Evolutionary conservation across 2,329 filamentous ascomycete species (phyloP).

Genomic region (Cladosporium cucumerinum): DNA sequence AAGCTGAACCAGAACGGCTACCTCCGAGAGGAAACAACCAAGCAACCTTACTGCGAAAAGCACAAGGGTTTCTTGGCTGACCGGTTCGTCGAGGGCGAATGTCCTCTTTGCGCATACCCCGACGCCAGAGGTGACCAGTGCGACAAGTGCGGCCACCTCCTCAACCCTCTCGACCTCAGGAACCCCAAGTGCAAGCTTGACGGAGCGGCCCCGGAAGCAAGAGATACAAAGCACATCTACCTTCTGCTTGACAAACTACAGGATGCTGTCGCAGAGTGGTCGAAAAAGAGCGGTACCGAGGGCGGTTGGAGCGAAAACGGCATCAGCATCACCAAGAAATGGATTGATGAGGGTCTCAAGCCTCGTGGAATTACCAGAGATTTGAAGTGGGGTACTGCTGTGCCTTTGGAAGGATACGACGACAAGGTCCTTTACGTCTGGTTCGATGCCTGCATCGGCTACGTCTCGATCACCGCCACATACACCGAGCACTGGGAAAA

Average conservation of each 20-base stretch:
- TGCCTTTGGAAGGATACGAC: slow-evolving; percentile 60
- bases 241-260: slow-evolving; percentile 82
- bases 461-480: slow-evolving; percentile 89
- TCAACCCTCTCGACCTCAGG: slow-evolving; percentile 59
- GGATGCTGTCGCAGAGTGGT: slow-evolving; percentile 73
- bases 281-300: slow-evolving; percentile 66
- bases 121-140: slow-evolving; percentile 55
- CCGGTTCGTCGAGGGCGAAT: slow-evolving; percentile 78
- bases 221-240: slow-evolving; percentile 86
- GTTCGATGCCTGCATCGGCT: slow-evolving; percentile 92
- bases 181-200: slow-evolving; percentile 92
- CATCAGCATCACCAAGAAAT: slow-evolving; percentile 71
- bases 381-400: slow-evolving; percentile 78
- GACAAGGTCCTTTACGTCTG: slow-evolving; percentile 87
- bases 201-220: slow-evolving; percentile 71
- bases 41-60: slow-evolving; percentile 81
- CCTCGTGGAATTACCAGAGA: slow-evolving; percentile 88
- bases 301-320: slow-evolving; percentile 76
- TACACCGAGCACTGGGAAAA: slow-evolving; percentile 88
- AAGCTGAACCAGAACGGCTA: slow-evolving; percentile 86
- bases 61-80: slow-evolving; percentile 69
- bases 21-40: slow-evolving; percentile 80
- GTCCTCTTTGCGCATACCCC: slow-evolving; percentile 62
- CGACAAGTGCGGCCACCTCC: slow-evolving; percentile 49
- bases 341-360: slow-evolving; percentile 80